phyloP scores from a whole-genome alignment of 805 yeast species.

The Suhomyces sp. region DNA sequence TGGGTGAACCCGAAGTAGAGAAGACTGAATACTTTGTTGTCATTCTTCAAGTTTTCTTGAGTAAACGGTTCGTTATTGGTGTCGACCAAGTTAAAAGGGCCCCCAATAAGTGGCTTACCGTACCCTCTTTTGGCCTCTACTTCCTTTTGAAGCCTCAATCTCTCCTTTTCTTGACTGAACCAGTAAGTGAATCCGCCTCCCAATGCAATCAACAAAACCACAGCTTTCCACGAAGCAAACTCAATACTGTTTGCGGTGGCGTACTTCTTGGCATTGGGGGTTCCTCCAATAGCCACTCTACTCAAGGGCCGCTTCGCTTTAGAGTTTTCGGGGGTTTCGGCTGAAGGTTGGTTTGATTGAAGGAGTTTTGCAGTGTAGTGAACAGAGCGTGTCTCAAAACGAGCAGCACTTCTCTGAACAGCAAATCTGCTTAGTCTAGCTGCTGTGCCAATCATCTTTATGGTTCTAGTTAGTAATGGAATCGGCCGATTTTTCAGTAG shows the following conservation, averaged over 20 bases:
- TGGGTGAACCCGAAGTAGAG: slow-evolving; percentile 96
- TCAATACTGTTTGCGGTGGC: slow-evolving; percentile 51
- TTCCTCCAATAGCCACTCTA: slow-evolving; percentile 73
- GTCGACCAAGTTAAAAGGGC: slow-evolving; percentile 75
- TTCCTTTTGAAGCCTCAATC: slow-evolving; percentile 68
- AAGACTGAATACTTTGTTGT: slow-evolving; percentile 61
- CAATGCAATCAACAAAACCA: slow-evolving; percentile 57
- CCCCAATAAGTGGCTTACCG: slow-evolving; percentile 93
- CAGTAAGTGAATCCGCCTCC: slow-evolving; percentile 73
- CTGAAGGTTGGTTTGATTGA: neutral
- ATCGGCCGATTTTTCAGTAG: neutral
- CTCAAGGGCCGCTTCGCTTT: slow-evolving; percentile 61
- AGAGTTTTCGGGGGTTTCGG: slow-evolving; percentile 1
- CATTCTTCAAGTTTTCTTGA: slow-evolving; percentile 66
- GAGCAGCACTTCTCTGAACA: neutral
- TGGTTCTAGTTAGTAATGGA: neutral
- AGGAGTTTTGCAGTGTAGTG: neutral
- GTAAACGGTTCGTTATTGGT: slow-evolving; percentile 72
- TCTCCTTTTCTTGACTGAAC: slow-evolving; percentile 73
- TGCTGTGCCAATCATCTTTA: neutral
- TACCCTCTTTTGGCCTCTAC: slow-evolving; percentile 83
- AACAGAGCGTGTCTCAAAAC: neutral
- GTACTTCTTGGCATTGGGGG: slow-evolving; percentile 32
- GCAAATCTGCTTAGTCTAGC: neutral
- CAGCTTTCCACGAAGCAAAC: slow-evolving; percentile 83